Conservation (phyloP, 2,329 filamentous ascomycete genomes). For the Aspergillus viridinutans region DNA sequence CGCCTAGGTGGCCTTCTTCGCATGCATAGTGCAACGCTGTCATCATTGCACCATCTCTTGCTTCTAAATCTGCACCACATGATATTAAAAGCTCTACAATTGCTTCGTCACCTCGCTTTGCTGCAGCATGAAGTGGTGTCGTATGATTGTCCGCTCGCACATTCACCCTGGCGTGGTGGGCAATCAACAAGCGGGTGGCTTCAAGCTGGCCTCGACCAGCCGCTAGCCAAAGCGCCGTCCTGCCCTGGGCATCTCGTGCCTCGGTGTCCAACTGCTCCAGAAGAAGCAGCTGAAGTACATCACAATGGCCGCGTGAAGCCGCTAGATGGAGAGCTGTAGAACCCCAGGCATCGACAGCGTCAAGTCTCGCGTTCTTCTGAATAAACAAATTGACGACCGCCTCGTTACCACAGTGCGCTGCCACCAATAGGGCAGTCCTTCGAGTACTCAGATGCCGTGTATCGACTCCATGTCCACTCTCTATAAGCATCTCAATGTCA, state of each 20-base stretch:
- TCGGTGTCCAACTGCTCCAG: conserved; percentile 28
- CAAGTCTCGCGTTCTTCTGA: conserved; percentile 26
- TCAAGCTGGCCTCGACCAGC: conserved; percentile 32
- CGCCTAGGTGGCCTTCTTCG: conserved; percentile 25
- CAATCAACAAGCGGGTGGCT: conserved; percentile 28
- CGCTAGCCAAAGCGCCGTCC: conserved; percentile 35
- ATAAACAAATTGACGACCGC: conserved; percentile 32
- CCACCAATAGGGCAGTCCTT: conserved; percentile 37
- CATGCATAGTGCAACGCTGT: conserved; percentile 35
- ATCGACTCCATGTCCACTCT: conserved; percentile 29
- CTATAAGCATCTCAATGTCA: conserved; percentile 32
- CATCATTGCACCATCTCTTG: conserved; percentile 34
- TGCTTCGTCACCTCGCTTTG: conserved; percentile 29
- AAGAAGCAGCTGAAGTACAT: conserved; percentile 25
- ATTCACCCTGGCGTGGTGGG: conserved; percentile 31
- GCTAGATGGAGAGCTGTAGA: conserved; percentile 31
- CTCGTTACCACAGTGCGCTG: conserved; percentile 37
- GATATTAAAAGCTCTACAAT: conserved; percentile 30
- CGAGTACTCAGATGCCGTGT: conserved; percentile 26
- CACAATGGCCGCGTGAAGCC: conserved; percentile 29
- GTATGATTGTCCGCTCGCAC: conserved; percentile 30
- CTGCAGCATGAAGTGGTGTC: conserved; percentile 33
- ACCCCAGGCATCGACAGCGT: conserved; percentile 26
- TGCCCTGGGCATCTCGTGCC: conserved; percentile 25
- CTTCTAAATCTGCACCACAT: conserved; percentile 33